Base-by-base conservation (phyloP, 2,329 filamentous ascomycete species). In the Penicillium nordicum region DNA sequence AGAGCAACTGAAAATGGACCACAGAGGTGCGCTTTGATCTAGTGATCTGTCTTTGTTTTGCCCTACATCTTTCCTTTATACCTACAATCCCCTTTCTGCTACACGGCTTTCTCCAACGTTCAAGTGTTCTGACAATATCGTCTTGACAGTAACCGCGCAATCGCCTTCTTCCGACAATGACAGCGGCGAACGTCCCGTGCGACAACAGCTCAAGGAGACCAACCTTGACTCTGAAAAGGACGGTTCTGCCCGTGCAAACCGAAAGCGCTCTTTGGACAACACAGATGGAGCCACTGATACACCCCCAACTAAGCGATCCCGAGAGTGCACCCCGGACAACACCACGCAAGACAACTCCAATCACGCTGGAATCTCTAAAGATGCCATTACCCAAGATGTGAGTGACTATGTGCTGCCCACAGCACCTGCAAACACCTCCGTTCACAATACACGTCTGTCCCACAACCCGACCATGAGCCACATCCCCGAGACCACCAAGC, bases 141-240 rank as follows among this genome's bases (percentile, higher is more conserved):
- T 25, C 48, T 46, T 42, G 53, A 25, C 48, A 66, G 63, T 61
- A 53, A 61, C 59, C 50, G 59, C 59, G 56, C 61, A 68, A 52
- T 68, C 69, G 43, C 68, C 69, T 52, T 60, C 59, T 43, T 73
- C 69, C 34, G 74, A 75, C 60, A 73, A 75, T 58, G 74, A 76
- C 37, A 65, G 69, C 47, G 79, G 80, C 58, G 83, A 86, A 68
- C 80, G 79, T 57, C 82, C 82, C 9, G 81, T 85, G 37, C 76
- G 84, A 56, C 80, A 86, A 68, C 83, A 85, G 71, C 73, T 87
- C 52, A 81, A 84, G 70, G 81, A 86, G 64, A 84, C 84, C 4
- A 78, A 81, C n/a, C 84, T 87, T 54, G 80, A 79, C 38, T 50
- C 57, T n/a, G 44, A 67, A 60, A 57, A 57, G n/a, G 53, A 52